Evolutionary conservation across 805 yeast genomes (phyloP).

Genomic region (Ogataea glucozyma): DNA sequence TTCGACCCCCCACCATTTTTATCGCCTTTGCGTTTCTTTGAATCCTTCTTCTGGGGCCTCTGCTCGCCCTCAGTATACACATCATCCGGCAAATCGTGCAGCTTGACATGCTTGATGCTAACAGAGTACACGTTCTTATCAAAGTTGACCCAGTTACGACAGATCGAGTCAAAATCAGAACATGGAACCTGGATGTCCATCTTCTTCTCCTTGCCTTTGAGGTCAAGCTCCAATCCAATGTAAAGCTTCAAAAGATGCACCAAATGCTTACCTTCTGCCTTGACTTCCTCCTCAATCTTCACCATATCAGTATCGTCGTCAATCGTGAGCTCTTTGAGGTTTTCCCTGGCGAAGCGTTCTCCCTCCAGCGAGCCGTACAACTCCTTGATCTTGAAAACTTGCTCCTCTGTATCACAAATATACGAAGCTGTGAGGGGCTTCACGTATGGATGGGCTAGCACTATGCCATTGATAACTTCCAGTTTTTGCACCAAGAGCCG

Average conservation of each 20-base stretch:
- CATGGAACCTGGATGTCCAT: conserved; percentile 89
- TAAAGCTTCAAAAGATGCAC: conserved; percentile 73
- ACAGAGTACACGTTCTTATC: conserved; percentile 61
- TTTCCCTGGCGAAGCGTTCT: conserved; percentile 43
- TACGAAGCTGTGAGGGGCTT: conserved; percentile 66
- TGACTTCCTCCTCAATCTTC: conserved; percentile 28
- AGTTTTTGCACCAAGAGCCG: conserved; percentile 81
- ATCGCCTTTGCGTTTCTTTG: conserved; percentile 51
- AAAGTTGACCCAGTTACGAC: conserved; percentile 72
- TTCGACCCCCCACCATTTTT: conserved; percentile 36
- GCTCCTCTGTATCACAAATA: conserved; percentile 44
- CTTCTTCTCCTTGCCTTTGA: conserved; percentile 55
- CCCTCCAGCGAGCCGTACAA: conserved; percentile 59
- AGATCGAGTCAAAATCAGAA: conserved; percentile 78
- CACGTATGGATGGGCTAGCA: conserved; percentile 86
- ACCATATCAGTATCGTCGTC: conserved; percentile 34
- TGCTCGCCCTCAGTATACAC: conserved; percentile 80
- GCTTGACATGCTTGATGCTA: conserved; percentile 69
- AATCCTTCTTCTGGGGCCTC: conserved; percentile 63
- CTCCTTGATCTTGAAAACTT: conserved; percentile 30
- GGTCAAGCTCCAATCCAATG: conserved; percentile 69
- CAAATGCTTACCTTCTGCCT: conserved; percentile 28
- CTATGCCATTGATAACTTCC: conserved; percentile 74
- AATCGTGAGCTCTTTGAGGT: conserved; percentile 34
- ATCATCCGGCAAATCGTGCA: conserved; percentile 79